Percentiles rank a stretch among this genome's conserved stretches.
These are phyloP conservation scores for Metschnikowia matae DNA, from an alignment of 805 yeast genomes.

Conservation along the genomic window DNA sequence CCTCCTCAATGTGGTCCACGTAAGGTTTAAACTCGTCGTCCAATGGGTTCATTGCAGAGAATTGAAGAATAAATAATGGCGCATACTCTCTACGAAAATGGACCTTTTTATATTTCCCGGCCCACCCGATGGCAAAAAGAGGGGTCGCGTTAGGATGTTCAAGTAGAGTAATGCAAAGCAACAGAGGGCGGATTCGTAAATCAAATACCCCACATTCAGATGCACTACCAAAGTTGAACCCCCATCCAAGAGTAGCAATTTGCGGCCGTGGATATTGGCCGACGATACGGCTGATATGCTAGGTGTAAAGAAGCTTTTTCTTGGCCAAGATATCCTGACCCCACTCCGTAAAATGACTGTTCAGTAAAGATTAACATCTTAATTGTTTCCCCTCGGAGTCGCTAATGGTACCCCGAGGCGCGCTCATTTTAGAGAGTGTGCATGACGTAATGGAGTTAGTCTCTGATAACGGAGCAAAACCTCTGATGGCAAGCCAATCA, in stretches of 20 bases:
- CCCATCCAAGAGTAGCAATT: not conserved
- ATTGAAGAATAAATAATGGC: not conserved
- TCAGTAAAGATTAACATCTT: not conserved
- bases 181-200: not conserved
- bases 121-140: not conserved
- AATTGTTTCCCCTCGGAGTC: not conserved
- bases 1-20: constrained; percentile 6
- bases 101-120: not conserved
- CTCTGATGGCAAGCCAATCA: not conserved
- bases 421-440: not conserved
- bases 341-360: too few relatives aligned
- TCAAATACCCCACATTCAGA: constrained; percentile 1
- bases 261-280: not conserved
- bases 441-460: not conserved
- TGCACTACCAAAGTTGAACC: not conserved
- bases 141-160: not conserved
- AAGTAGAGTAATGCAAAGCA: not conserved
- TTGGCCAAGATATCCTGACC: not conserved
- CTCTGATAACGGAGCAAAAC: not conserved
- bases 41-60: not conserved
- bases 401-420: not conserved
- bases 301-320: not conserved
- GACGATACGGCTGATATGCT: not conserved
- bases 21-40: constrained; percentile 3
- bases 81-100: not conserved